phyloP scores from a whole-genome alignment of 2,329 filamentous ascomycete species.

The Epichloe uncinata region DNA sequence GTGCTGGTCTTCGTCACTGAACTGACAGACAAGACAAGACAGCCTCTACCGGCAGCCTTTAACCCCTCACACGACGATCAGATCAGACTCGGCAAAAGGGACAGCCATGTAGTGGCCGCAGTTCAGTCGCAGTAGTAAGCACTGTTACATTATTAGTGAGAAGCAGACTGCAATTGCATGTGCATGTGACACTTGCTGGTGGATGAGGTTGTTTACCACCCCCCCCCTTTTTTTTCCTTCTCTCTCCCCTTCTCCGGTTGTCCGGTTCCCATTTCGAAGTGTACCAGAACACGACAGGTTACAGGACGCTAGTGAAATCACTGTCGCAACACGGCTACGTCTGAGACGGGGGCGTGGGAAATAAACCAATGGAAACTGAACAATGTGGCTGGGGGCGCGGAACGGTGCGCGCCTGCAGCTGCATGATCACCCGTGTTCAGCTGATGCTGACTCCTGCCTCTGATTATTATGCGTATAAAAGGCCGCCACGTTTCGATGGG shows the following conservation, averaged over 20 bases:
- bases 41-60: too few species aligned
- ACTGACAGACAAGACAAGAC: not conserved
- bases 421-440: conserved; percentile 22
- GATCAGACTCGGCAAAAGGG: not conserved
- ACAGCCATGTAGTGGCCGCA: not conserved
- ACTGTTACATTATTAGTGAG: not conserved
- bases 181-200: not conserved
- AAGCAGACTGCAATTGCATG: not conserved
- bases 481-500: conserved; percentile 15
- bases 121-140: not conserved
- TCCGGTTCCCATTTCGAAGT: not conserved
- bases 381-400: conserved; percentile 9
- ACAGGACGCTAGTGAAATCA: not conserved
- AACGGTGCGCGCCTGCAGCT: conserved; percentile 24
- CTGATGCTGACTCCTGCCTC: conserved; percentile 7
- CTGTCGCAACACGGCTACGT: not conserved
- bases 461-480: conserved; percentile 12
- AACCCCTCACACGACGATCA: not conserved
- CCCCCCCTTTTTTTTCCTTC: not conserved
- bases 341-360: not conserved
- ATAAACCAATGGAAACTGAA: not conserved
- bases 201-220: not conserved
- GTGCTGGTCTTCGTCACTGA: not conserved
- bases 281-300: not conserved
- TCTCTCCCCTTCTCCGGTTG: not conserved